These are phyloP conservation scores for Rutstroemia sp. DNA, from an alignment of 2,329 filamentous ascomycete genomes.

Conservation along the genomic window DNA sequence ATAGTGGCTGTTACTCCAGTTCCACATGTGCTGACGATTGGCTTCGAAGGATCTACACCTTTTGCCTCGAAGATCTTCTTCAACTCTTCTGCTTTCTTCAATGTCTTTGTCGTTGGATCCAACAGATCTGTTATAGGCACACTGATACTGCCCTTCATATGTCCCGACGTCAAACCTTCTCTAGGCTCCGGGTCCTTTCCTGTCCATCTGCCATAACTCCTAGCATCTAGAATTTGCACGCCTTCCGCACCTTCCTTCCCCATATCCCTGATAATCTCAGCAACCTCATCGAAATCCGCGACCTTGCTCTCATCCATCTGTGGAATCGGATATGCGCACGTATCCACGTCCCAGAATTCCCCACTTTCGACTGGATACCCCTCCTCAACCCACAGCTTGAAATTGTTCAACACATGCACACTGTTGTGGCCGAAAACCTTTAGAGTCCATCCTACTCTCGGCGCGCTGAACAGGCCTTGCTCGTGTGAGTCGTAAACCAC, in stretches of 20 bases:
- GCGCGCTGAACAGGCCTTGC: conserved; percentile 88
- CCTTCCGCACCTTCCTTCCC: conserved; percentile 79
- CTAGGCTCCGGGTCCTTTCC: conserved; percentile 82
- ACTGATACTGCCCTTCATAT: conserved; percentile 83
- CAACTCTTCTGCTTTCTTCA: conserved; percentile 66
- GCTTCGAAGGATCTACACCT: conserved; percentile 69
- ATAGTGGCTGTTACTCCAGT: conserved; percentile 91
- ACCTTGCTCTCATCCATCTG: conserved; percentile 55
- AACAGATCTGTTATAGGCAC: conserved; percentile 75
- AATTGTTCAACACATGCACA: conserved; percentile 93
- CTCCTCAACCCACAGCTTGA: conserved; percentile 84
- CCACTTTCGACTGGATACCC: conserved; percentile 79
- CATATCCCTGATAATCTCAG: conserved; percentile 64
- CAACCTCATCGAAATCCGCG: conserved; percentile 75
- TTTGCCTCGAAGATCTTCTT: conserved; percentile 70
- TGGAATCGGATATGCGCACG: conserved; percentile 56
- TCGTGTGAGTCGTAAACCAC: conserved; percentile 94
- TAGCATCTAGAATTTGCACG: conserved; percentile 83
- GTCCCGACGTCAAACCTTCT: conserved; percentile 77
- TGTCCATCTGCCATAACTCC: conserved; percentile 70
- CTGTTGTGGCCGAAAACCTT: conserved; percentile 80
- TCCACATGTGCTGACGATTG: conserved; percentile 83
- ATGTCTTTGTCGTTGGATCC: conserved; percentile 74
- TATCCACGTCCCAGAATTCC: conserved; percentile 59
- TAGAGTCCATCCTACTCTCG: conserved; percentile 89